Evolutionary conservation across 163 green algal genomes (phyloP).

Genomic region (Scenedesmus sp.): DNA sequence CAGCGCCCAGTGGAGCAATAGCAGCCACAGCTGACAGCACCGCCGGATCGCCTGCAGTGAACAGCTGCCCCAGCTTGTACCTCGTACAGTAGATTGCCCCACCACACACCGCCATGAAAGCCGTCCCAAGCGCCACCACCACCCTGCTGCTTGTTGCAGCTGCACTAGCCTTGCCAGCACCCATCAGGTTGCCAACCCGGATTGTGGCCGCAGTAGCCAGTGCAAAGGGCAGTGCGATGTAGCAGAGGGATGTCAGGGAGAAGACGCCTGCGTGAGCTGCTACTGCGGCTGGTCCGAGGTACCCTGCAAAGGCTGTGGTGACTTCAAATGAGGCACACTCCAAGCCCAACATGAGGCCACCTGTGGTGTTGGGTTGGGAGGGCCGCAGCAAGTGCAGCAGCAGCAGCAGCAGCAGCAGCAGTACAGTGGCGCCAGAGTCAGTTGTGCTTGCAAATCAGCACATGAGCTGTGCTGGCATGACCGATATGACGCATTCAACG

Average conservation of each 20-base stretch:
- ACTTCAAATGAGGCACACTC: slow-evolving; percentile 72
- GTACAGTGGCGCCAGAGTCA: not conserved
- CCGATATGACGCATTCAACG: no score
- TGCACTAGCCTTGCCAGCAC: slow-evolving; percentile 47
- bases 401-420: not conserved
- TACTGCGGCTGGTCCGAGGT: slow-evolving; percentile 60
- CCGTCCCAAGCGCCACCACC: slow-evolving; percentile 53
- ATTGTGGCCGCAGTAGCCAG: slow-evolving; percentile 67
- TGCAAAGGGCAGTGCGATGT: slow-evolving; percentile 74
- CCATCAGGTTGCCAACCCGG: slow-evolving; percentile 74
- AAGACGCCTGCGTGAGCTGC: slow-evolving; percentile 71
- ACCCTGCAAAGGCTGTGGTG: slow-evolving; percentile 71
- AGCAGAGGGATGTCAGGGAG: slow-evolving; percentile 66
- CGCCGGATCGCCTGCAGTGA: slow-evolving; percentile 54
- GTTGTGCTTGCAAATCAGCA: no score
- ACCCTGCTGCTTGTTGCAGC: slow-evolving; percentile 43
- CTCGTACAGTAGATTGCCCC: slow-evolving; percentile 52
- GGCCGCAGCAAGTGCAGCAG: not conserved
- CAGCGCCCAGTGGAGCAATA: slow-evolving; percentile 61
- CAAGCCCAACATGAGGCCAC: slow-evolving; percentile 69
- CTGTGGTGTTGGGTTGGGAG: slow-evolving; percentile 7
- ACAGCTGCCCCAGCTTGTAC: slow-evolving; percentile 59
- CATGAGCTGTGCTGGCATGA: no score
- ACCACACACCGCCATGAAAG: slow-evolving; percentile 59
- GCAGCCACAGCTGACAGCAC: slow-evolving; percentile 50